Percentiles rank a stretch among this genome's conserved stretches.
These are phyloP conservation scores for Penicillium palitans DNA, from an alignment of 2,329 filamentous ascomycete species.

Conservation along the genomic window DNA sequence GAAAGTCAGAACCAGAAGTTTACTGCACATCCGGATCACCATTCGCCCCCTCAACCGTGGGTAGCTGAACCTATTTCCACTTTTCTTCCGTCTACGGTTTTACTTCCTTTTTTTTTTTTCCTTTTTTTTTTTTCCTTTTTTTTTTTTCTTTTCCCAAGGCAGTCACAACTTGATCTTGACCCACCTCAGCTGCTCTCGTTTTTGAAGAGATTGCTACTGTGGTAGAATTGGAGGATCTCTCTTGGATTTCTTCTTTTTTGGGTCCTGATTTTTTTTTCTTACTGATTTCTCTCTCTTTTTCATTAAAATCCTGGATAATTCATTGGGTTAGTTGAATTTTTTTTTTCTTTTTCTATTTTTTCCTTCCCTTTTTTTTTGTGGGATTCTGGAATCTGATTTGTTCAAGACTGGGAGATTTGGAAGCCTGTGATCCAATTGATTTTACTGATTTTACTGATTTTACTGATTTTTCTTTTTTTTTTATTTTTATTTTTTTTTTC, in stretches of 20 bases:
- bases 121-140: not conserved
- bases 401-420: conserved; percentile 7
- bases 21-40: conserved; percentile 39
- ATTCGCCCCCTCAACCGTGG: conserved; percentile 32
- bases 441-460: conserved; percentile 1
- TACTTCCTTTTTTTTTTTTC: not conserved
- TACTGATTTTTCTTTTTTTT: conserved; percentile 8
- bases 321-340: conserved; percentile 8
- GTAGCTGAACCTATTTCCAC: conserved; percentile 23
- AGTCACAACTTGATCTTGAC: conserved; percentile 3
- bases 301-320: not conserved
- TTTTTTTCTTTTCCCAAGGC: not conserved
- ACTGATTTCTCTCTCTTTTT: not conserved
- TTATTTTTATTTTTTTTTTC: not conserved
- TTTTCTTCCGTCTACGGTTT: conserved; percentile 5
- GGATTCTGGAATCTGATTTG: conserved; percentile 12
- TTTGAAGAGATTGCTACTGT: conserved; percentile 7
- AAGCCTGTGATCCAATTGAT: conserved; percentile 12
- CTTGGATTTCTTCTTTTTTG: conserved; percentile 1
- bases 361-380: conserved; percentile 8
- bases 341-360: not conserved
- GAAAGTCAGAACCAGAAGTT: not conserved
- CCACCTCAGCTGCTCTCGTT: conserved; percentile 10
- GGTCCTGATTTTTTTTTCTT: conserved; percentile 6
- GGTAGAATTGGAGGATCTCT: conserved; percentile 3